Evolutionary conservation across 257 asterid species (phyloP).

Genomic region (Orobanche coerulescens): DNA sequence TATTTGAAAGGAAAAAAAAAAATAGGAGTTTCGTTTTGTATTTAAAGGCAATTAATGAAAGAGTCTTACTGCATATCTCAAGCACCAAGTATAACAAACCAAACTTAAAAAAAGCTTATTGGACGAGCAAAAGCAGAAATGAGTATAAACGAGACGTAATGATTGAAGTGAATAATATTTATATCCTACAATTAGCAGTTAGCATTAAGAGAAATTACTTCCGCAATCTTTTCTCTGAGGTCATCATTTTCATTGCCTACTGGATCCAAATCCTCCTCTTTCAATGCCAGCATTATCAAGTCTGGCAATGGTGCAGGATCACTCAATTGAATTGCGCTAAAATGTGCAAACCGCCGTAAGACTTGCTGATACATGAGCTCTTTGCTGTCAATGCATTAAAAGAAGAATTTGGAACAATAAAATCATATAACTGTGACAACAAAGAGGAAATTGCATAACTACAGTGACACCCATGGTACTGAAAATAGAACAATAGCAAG

Average conservation of each 20-base stretch:
- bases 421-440: slow-evolving; percentile 12
- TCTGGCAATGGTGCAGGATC: slow-evolving; percentile 78
- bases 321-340: slow-evolving; percentile 86
- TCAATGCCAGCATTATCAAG: slow-evolving; percentile 69
- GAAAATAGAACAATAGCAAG: slow-evolving; percentile 5
- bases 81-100: slow-evolving; percentile 5
- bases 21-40: too few species aligned
- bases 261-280: slow-evolving; percentile 65
- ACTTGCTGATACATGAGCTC: slow-evolving; percentile 99
- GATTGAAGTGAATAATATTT: slow-evolving; percentile 8
- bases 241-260: slow-evolving; percentile 56
- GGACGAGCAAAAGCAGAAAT: slow-evolving; percentile 12
- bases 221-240: slow-evolving; percentile 70
- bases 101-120: not conserved
- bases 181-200: slow-evolving; percentile 9
- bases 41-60: too few species aligned
- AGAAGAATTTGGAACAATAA: slow-evolving; percentile 16
- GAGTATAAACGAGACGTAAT: slow-evolving; percentile 3
- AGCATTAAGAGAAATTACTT: slow-evolving; percentile 42
- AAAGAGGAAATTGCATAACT: not conserved
- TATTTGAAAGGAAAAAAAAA: too few species aligned
- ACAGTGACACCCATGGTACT: not conserved
- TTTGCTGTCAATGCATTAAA: slow-evolving; percentile 49
- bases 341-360: slow-evolving; percentile 78
- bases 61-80: slow-evolving; percentile 8